A percentile compares a stretch with the other conserved stretches of the same genome.
Conservation (phyloP, 1,284 basidiomycete genomes). For the Cryptococcus sp. region DNA sequence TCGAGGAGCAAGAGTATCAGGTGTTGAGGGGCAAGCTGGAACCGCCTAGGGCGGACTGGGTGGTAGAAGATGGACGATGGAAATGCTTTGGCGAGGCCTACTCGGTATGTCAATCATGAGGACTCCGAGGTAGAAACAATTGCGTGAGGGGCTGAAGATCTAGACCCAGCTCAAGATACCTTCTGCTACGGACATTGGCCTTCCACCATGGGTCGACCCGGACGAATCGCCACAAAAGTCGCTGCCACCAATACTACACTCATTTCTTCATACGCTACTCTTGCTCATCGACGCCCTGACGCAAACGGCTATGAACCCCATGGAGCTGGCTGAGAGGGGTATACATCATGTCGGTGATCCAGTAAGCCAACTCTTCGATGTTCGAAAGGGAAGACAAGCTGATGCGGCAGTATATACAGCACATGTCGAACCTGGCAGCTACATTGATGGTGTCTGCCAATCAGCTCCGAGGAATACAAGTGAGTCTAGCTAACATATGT, state of each 20-base stretch:
- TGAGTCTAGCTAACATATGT: slow-evolving; percentile 1
- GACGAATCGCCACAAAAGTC: slow-evolving; percentile 20
- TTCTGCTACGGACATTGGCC: slow-evolving; percentile 26
- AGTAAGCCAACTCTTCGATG: slow-evolving; percentile 20
- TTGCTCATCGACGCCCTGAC: slow-evolving; percentile 36
- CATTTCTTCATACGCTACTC: slow-evolving; percentile 40
- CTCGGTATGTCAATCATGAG: slow-evolving; percentile 20
- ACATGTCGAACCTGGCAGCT: slow-evolving; percentile 38
- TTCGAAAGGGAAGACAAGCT: background rate
- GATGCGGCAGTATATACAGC: slow-evolving; percentile 39
- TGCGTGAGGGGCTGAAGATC: too few relatives aligned
- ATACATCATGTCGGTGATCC: slow-evolving; percentile 42
- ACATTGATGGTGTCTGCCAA: slow-evolving; percentile 43
- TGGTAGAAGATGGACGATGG: slow-evolving; percentile 39
- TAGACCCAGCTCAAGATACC: slow-evolving; percentile 35
- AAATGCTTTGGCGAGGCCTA: slow-evolving; percentile 39
- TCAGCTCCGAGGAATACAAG: slow-evolving; percentile 35
- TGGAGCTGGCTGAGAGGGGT: slow-evolving; percentile 28
- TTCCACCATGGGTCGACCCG: slow-evolving; percentile 28
- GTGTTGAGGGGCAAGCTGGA: slow-evolving; percentile 15
- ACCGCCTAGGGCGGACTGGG: slow-evolving; percentile 34
- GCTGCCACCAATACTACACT: slow-evolving; percentile 33
- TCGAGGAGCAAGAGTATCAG: slow-evolving; percentile 11
- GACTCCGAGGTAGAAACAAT: background rate
- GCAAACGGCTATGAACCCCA: slow-evolving; percentile 32